These are phyloP conservation scores for Amaranthus cruentus DNA, from an alignment of 148 eudicot genomes.

Conservation along the genomic window DNA sequence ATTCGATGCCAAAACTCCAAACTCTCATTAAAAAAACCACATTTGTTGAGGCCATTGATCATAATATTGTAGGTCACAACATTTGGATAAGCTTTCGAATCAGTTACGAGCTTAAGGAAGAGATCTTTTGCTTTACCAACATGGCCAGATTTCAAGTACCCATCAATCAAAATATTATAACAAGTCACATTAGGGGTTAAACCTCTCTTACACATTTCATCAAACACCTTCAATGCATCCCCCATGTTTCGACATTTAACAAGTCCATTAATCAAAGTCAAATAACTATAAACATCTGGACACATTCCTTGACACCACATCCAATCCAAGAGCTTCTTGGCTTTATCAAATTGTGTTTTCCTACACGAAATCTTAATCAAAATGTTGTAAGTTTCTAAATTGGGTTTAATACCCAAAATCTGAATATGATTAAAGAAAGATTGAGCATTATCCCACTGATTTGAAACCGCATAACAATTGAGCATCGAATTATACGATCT, in stretches of 20 bases:
- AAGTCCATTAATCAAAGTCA: conserved; percentile 53
- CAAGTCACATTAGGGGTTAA: conserved; percentile 59
- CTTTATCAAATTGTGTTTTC: conserved; percentile 43
- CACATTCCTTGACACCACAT: conserved; percentile 43
- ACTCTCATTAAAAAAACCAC: conserved; percentile 48
- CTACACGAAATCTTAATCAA: conserved; percentile 67
- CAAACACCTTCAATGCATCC: conserved; percentile 56
- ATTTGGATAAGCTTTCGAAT: conserved; percentile 49
- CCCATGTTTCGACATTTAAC: conserved; percentile 45
- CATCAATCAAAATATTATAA: conserved; percentile 73
- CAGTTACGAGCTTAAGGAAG: conserved; percentile 52
- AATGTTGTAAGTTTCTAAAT: conserved; percentile 61
- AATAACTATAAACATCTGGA: conserved; percentile 69
- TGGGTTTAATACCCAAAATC: conserved; percentile 42
- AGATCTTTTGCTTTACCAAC: conserved; percentile 39
- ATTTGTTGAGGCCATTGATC: conserved; percentile 70
- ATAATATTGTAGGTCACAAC: conserved; percentile 66
- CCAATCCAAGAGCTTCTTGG: conserved; percentile 42
- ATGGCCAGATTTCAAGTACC: conserved; percentile 54
- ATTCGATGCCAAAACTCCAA: conserved; percentile 58
- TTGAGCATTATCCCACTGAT: conserved; percentile 52
- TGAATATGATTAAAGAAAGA: conserved; percentile 44
- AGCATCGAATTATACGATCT: conserved; percentile 63
- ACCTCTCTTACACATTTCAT: conserved; percentile 69
- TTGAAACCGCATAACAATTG: conserved; percentile 48